Percentiles rank a stretch among this genome's conserved stretches.
Evolutionary conservation across 192 early-diverging fungal species (phyloP).

Genomic region (Gryganskiella cystojenkinii): DNA sequence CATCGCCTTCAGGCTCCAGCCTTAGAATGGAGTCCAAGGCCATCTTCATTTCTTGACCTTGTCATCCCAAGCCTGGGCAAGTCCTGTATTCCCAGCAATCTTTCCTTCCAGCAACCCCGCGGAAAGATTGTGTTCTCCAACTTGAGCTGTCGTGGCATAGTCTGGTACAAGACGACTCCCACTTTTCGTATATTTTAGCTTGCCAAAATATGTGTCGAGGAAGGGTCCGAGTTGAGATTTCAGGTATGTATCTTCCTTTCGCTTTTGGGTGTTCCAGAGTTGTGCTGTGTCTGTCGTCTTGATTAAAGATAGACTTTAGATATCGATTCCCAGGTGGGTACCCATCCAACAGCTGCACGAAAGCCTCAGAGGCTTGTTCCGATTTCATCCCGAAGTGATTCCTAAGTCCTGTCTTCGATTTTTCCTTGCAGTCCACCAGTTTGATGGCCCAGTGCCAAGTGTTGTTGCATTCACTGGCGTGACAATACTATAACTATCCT

Average conservation of each 20-base stretch:
- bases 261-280: slow-evolving; percentile 17
- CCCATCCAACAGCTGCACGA: slow-evolving; percentile 10
- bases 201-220: slow-evolving; percentile 2
- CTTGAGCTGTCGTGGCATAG: slow-evolving; percentile 24
- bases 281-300: slow-evolving; percentile 9
- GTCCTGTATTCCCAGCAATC: slow-evolving; percentile 15
- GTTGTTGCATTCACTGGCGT: neutral
- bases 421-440: neutral
- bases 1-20: slow-evolving; percentile 20
- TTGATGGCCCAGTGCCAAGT: neutral
- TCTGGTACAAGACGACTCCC: slow-evolving; percentile 18
- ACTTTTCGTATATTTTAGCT: slow-evolving; percentile 6
- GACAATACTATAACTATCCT: no score
- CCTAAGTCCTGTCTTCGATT: neutral
- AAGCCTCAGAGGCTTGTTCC: neutral
- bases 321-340: slow-evolving; percentile 6
- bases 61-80: slow-evolving; percentile 20
- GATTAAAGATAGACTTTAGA: slow-evolving; percentile 21
- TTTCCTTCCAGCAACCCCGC: slow-evolving; percentile 21
- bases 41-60: slow-evolving; percentile 18
- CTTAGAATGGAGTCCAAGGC: slow-evolving; percentile 30
- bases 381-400: neutral
- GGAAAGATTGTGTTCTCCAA: slow-evolving; percentile 27
- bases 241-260: slow-evolving; percentile 31
- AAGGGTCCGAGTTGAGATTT: slow-evolving; percentile 12